Conservation (phyloP, 306 rosid species). For the Prunus campanulata region DNA sequence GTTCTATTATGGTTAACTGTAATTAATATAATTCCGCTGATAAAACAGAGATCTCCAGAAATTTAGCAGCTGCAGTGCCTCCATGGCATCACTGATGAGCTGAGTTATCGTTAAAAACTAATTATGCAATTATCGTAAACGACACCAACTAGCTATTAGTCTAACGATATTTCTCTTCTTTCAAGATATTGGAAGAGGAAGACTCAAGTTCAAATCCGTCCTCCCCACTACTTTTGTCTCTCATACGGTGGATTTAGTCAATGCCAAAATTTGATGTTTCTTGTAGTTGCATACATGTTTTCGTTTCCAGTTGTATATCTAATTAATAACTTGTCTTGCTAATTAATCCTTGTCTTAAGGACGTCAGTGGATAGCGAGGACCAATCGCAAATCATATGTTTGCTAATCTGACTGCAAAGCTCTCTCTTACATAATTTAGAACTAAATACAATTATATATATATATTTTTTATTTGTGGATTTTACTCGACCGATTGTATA, state of each 20-base stretch:
- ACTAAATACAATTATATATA: neutral
- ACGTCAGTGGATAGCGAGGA: neutral
- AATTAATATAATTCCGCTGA: too few relatives aligned
- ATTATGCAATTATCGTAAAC: too few relatives aligned
- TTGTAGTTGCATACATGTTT: neutral
- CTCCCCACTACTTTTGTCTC: neutral
- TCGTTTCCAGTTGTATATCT: neutral
- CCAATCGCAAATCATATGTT: neutral
- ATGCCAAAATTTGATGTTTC: neutral
- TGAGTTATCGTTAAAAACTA: too few relatives aligned
- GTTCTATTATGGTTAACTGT: too few relatives aligned
- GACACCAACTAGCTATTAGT: too few relatives aligned
- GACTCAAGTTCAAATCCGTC: too few relatives aligned
- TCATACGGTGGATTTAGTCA: neutral
- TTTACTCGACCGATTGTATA: neutral
- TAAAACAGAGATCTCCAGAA: too few relatives aligned
- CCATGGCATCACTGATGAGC: too few relatives aligned
- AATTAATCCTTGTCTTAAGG: neutral
- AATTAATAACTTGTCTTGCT: neutral
- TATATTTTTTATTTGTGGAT: too few relatives aligned
- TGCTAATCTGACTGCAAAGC: neutral
- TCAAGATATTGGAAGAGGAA: too few relatives aligned
- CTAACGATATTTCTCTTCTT: too few relatives aligned
- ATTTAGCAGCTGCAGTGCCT: too few relatives aligned
- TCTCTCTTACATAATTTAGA: neutral